Conservation (phyloP, 106 monocot species). For the Allium cepa region DNA sequence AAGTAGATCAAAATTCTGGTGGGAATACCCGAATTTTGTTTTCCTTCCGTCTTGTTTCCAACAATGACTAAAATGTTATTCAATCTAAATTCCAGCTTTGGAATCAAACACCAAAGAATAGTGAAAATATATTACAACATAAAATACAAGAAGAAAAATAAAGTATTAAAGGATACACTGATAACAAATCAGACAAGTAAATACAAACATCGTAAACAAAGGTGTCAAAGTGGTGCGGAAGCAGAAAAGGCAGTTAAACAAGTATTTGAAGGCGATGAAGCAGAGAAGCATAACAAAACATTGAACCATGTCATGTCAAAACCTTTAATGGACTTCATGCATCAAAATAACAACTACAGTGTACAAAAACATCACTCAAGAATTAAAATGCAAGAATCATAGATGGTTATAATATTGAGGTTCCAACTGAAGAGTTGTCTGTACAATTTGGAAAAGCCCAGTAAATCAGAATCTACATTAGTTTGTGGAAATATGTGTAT, state of each 20-base stretch:
- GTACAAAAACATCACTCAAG: conserved; percentile 20
- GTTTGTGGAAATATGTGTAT: neutral
- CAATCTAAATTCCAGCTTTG: no score
- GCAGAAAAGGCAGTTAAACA: conserved; percentile 45
- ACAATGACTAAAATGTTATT: no score
- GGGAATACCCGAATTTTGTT: no score
- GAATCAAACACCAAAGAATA: no score
- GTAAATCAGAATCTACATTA: conserved; percentile 38
- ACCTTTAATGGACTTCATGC: conserved; percentile 55
- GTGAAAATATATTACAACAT: no score
- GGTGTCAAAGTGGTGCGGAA: conserved; percentile 41
- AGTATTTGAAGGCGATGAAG: conserved; percentile 56
- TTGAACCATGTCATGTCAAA: conserved; percentile 44
- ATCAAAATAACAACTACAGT: conserved; percentile 71
- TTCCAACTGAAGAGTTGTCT: conserved; percentile 63
- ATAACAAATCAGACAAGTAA: no score
- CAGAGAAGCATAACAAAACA: neutral
- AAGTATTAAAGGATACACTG: no score
- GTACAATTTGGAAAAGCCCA: conserved; percentile 52
- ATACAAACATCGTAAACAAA: conserved; percentile 22
- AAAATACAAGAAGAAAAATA: no score
- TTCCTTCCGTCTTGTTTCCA: no score
- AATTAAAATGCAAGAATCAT: conserved; percentile 55
- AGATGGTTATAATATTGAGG: conserved; percentile 92
- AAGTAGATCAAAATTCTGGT: no score